Percentiles rank a stretch among this genome's conserved stretches.
phyloP scores from a whole-genome alignment of 176 grass and related monocot genomes.

The Poa pratensis region DNA sequence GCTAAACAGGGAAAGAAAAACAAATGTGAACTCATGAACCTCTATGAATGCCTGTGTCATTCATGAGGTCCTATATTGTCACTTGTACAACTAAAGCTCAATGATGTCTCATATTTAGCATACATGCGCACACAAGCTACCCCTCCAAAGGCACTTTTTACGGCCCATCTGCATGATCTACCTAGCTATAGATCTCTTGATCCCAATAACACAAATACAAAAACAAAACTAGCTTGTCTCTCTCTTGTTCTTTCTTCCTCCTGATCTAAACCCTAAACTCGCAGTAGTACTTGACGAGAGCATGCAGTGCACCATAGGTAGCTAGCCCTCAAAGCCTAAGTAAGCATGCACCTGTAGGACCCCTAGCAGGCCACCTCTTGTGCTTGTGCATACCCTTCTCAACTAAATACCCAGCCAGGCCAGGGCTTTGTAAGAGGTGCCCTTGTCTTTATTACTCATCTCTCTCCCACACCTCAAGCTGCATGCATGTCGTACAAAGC shows the following conservation, averaged over 20 bases:
- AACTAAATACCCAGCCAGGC: conserved; percentile 71
- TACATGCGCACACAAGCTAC: conserved; percentile 10
- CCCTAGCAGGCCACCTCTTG: conserved; percentile 37
- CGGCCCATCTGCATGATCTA: not conserved
- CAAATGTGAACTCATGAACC: not conserved
- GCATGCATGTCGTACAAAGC: conserved; percentile 47
- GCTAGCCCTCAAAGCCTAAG: conserved; percentile 46
- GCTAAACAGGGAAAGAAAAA: not conserved
- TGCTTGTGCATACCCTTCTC: conserved; percentile 62
- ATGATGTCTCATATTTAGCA: conserved; percentile 29
- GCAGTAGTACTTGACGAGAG: conserved; percentile 54
- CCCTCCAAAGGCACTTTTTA: conserved; percentile 34
- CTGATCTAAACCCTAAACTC: conserved; percentile 38
- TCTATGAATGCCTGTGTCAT: conserved; percentile 6
- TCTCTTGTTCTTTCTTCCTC: conserved; percentile 15
- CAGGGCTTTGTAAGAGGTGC: conserved; percentile 88
- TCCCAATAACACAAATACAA: conserved; percentile 16
- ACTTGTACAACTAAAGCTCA: conserved; percentile 18
- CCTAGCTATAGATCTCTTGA: not conserved
- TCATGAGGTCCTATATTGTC: conserved; percentile 11
- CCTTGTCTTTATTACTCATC: conserved; percentile 72
- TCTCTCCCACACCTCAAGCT: conserved; percentile 11
- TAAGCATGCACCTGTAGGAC: conserved; percentile 55
- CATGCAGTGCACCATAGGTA: conserved; percentile 33
- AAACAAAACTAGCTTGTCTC: conserved; percentile 12